phyloP scores from a whole-genome alignment of 352 stramenopile species.

The Phytopythium chamaehyphon region DNA sequence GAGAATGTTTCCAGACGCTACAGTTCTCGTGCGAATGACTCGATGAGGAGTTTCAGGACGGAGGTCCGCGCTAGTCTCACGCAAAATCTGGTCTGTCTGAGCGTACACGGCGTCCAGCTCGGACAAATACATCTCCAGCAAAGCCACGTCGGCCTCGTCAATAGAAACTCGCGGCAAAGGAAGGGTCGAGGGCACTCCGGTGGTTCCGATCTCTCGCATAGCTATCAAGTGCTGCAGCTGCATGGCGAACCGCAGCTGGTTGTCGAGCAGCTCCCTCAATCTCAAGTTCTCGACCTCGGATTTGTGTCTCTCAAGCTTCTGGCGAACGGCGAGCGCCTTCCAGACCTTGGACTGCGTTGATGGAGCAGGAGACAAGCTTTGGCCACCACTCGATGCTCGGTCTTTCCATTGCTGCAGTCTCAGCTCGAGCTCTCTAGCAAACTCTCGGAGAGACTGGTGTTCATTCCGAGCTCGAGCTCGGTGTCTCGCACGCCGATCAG shows the following conservation, averaged over 20 bases:
- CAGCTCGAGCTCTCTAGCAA: neutral
- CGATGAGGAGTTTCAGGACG: constrained; percentile 4
- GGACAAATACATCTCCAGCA: constrained; percentile 20
- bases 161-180: neutral
- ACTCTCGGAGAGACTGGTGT: too few species aligned
- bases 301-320: neutral
- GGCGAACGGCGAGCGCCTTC: neutral
- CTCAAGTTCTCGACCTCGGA: neutral
- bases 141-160: constrained; percentile 3
- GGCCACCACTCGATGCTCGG: neutral
- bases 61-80: neutral
- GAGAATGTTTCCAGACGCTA: constrained; percentile 7
- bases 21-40: neutral
- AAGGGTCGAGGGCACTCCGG: too few species aligned
- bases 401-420: neutral
- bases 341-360: neutral
- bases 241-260: neutral
- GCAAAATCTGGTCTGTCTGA: constrained; percentile 1
- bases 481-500: too few species aligned
- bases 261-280: neutral
- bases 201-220: too few species aligned
- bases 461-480: too few species aligned
- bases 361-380: too few species aligned
- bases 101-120: constrained; percentile 21
- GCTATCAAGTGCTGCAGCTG: neutral